Evolutionary conservation across 2,329 filamentous ascomycete genomes (phyloP), one percentile per base, ranked within the genome.

Genomic region (Hymenoscyphus linearis): DNA sequence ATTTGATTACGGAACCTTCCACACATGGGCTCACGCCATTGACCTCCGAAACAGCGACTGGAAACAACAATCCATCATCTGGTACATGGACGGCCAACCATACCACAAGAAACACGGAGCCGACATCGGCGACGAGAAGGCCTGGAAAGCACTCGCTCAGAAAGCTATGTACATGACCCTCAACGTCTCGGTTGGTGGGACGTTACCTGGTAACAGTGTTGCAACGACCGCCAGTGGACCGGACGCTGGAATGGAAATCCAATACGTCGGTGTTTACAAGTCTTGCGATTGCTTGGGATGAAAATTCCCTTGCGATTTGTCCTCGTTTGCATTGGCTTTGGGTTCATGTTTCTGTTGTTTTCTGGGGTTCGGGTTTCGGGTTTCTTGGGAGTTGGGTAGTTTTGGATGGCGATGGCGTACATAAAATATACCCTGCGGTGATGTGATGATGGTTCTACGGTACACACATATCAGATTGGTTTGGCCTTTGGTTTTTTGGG

Each of bases 171-270:
- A 61, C 44, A 55, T 68, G 34, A 63, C 57, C 9, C 25, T 68
- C 34, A 68, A 69, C 61, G 65, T 69, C 16, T 66, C 67, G 4
- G 64, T 69, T 25, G 66, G 67, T 4, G 67, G 66, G 2, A 27
- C 12, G 3, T 69, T 62, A 62, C 65, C 67, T 0, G 63, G 64
- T 0, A 26, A 44, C 34, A 57, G 58, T 52, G 59, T 57, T 40
- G 52, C 57, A 9, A 57, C 60, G 35, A 69, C 67, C 1, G 63
- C 25, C 14, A 52, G 36, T 22, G 67, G 67, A 4, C 14, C n/a
- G 12, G 61, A 59, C 1, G 65, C 65, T 1, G 65, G 64, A 1
- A 69, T 69, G 66, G 66, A 69, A 53, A 64, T 67, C 25, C 36
- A 54, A 13, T 69, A 69, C 61, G 65, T 68, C 2, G 67, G 53